phyloP scores from a whole-genome alignment of 148 eudicot genomes.

The Fagopyrum tataricum region DNA sequence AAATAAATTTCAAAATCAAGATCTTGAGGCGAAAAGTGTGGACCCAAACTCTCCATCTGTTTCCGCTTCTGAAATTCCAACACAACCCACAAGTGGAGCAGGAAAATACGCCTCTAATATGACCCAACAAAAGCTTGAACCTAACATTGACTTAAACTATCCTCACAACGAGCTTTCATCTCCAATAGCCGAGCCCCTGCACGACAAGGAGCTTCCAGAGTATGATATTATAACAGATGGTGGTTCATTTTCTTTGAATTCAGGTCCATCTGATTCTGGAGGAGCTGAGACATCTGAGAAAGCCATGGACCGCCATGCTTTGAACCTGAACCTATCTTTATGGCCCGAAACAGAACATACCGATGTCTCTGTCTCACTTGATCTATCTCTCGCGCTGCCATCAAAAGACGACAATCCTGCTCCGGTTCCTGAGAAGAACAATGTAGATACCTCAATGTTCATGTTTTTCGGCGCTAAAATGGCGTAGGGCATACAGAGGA shows the following conservation, averaged over 20 bases:
- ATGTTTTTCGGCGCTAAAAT: slow-evolving; percentile 2
- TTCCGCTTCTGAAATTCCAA: background rate
- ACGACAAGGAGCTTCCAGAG: no score
- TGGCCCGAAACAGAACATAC: slow-evolving; percentile 13
- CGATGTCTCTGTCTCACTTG: slow-evolving; percentile 17
- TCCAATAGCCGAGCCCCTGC: no score
- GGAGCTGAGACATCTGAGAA: slow-evolving; percentile 14
- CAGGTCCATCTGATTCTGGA: slow-evolving; percentile 24
- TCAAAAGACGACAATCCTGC: slow-evolving; percentile 5
- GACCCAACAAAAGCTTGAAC: background rate
- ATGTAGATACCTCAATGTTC: slow-evolving; percentile 14
- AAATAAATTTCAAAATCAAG: background rate
- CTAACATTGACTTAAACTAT: background rate
- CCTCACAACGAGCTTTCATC: background rate
- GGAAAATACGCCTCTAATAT: background rate
- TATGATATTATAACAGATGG: no score
- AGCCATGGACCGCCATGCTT: slow-evolving; percentile 17
- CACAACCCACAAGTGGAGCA: background rate
- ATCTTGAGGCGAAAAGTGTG: background rate
- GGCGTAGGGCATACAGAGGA: background rate
- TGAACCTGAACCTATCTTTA: slow-evolving; percentile 24
- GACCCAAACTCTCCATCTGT: background rate
- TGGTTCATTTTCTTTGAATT: slow-evolving; percentile 18
- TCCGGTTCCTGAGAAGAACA: slow-evolving; percentile 12
- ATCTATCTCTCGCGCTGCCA: slow-evolving; percentile 29